Evolutionary conservation across 2,329 filamentous ascomycete genomes (phyloP).

Genomic region (Lasiodiplodia citricola): DNA sequence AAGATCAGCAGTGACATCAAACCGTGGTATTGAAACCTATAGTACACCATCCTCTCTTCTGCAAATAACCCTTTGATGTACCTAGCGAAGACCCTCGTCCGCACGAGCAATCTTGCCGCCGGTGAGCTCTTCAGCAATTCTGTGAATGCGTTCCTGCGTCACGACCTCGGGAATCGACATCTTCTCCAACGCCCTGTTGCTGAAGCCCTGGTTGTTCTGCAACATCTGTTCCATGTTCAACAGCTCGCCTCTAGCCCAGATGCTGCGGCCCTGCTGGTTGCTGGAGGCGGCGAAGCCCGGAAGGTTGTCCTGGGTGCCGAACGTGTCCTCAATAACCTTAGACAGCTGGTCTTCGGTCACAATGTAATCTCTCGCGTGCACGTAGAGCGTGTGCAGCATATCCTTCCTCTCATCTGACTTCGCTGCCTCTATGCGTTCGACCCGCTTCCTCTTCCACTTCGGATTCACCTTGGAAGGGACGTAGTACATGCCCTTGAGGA

Average conservation of each 20-base stretch:
- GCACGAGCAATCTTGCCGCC: constrained; percentile 57
- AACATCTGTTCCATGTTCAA: constrained; percentile 41
- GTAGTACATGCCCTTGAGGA: constrained; percentile 37
- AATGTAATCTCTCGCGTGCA: constrained; percentile 87
- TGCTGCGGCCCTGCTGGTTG: constrained; percentile 37
- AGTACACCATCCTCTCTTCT: background rate
- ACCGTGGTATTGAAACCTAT: background rate
- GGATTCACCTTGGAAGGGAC: background rate
- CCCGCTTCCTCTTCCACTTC: constrained; percentile 28
- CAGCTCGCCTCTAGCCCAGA: constrained; percentile 39
- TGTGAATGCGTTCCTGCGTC: constrained; percentile 62
- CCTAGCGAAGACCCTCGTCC: background rate
- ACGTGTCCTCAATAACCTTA: constrained; percentile 74
- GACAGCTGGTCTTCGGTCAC: constrained; percentile 79
- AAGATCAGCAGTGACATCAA: background rate
- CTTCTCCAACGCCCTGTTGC: constrained; percentile 33
- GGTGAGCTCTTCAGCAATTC: constrained; percentile 69
- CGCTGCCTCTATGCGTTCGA: constrained; percentile 50
- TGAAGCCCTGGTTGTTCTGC: constrained; percentile 42
- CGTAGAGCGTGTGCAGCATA: constrained; percentile 84
- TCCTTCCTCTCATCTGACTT: constrained; percentile 69
- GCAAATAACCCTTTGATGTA: background rate
- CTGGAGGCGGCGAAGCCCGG: constrained; percentile 45
- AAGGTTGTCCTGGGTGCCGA: constrained; percentile 63
- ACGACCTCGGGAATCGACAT: constrained; percentile 49